These are phyloP conservation scores for Mycosphaerelloides madeirae DNA, from an alignment of 2,329 filamentous ascomycete species.

Conservation along the genomic window DNA sequence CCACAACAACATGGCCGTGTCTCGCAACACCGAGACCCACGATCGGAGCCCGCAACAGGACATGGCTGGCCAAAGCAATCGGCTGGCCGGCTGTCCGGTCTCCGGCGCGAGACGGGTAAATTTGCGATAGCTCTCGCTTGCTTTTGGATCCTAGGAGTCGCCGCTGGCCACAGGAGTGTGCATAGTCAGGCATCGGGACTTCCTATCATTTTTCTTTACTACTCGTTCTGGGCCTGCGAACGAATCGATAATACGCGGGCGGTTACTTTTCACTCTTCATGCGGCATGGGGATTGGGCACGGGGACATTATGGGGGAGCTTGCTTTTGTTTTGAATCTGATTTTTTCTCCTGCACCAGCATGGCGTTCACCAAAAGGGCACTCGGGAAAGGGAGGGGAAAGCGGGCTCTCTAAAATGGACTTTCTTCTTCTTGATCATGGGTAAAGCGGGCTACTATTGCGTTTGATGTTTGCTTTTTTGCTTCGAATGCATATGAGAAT, in stretches of 20 bases:
- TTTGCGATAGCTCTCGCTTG: slow-evolving; percentile 5
- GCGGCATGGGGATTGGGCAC: slow-evolving; percentile 4
- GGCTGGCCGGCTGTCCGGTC: background rate
- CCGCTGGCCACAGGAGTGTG: background rate
- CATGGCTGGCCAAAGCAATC: background rate
- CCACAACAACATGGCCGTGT: slow-evolving; percentile 2
- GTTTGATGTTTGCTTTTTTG: slow-evolving; percentile 1
- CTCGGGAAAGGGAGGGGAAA: too few species aligned
- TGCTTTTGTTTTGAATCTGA: background rate
- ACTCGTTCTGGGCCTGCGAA: slow-evolving; percentile 3
- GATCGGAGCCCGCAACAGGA: background rate
- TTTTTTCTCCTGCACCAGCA: slow-evolving; percentile 5
- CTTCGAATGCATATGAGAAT: slow-evolving; percentile 7
- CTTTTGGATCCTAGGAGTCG: background rate
- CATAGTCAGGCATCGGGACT: background rate
- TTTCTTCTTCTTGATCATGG: slow-evolving; percentile 5
- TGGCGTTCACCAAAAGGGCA: slow-evolving; percentile 8
- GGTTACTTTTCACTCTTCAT: slow-evolving; percentile 7
- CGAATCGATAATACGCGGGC: slow-evolving; percentile 2
- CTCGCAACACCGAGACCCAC: background rate
- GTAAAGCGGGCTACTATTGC: background rate
- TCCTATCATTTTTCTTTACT: background rate
- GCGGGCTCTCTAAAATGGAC: slow-evolving; percentile 1
- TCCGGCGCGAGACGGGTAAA: background rate
- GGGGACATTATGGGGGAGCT: background rate